Evolutionary conservation across 768 basidiomycete genomes (phyloP), one percentile per base, ranked within the genome.

Genomic region (Tubosaeta sp.): DNA sequence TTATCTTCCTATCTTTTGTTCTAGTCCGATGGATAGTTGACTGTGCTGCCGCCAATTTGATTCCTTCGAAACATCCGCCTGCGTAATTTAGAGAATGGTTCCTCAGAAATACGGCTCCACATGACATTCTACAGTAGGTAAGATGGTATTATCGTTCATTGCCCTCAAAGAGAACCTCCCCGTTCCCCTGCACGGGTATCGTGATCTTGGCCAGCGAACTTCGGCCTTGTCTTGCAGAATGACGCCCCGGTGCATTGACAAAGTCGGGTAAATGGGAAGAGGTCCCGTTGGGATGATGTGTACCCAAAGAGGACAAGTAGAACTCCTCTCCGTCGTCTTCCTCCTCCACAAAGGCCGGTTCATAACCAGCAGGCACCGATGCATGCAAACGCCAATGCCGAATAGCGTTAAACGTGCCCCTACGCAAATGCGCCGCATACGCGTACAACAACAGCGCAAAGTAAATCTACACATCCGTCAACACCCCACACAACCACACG

Each of bases 401-500:
- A 39, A 99, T 82, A 13, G 85, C 74, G 56, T 89, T 87, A 64
- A 94, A 97, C 21, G 90, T 88, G 41, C 93, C 90, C 61, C 87
- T 87, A 40, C 94, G 89, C 47, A 98, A 84, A 68, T 97, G 96
- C 2, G 82, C 75, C 3, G 93, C 94, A 67, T 90, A 97, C 13
- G 95, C 97, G 70, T 98, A 99, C 27, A 98, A 73, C 49, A 94
- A 70, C 36, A 88, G 71, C 39, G 87, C 86, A 69, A 99, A 94
- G 74, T 96, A 99, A 49, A 95, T 76, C 95, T 97, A 51, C 19
- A 2, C 27, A 27, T 4, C 6, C 2, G 32, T 36, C 42, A 53
- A 36, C n/a, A 43, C 27, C 27, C 27, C 27, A 8, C 4, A 4
- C 4, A 27, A 4, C 27, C 27, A n/a, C 27, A 27, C 6, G 27